phyloP scores from a whole-genome alignment of 2,329 filamentous ascomycete species.

The Chaetoscypha palmicola region DNA sequence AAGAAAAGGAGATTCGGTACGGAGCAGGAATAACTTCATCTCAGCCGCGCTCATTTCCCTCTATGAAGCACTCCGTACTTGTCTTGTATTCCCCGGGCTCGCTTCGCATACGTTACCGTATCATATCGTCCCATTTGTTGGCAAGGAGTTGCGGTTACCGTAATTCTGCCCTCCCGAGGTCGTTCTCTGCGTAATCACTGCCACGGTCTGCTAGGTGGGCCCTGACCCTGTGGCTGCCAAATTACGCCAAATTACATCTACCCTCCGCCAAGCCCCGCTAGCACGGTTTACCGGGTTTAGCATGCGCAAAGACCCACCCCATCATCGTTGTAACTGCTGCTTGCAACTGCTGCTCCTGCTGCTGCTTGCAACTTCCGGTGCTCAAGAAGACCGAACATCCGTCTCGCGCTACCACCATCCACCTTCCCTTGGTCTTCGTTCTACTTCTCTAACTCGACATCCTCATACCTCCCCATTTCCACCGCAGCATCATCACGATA shows the following conservation, averaged over 20 bases:
- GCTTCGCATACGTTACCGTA: no score
- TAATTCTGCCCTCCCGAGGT: no score
- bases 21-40: no score
- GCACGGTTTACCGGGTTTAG: not conserved
- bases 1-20: no score
- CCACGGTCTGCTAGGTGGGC: not conserved
- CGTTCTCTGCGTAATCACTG: no score
- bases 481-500: not conserved
- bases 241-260: not conserved
- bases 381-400: slow-evolving; percentile 2
- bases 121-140: no score
- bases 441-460: not conserved
- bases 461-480: not conserved
- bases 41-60: no score
- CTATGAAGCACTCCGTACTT: no score
- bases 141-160: no score
- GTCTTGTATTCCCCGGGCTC: no score
- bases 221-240: not conserved
- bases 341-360: not conserved
- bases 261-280: not conserved
- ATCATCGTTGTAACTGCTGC: not conserved
- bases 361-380: not conserved
- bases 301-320: not conserved
- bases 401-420: not conserved
- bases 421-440: not conserved